phyloP scores from a whole-genome alignment of 202 grass and related monocot species.

The Musa balbisiana region DNA sequence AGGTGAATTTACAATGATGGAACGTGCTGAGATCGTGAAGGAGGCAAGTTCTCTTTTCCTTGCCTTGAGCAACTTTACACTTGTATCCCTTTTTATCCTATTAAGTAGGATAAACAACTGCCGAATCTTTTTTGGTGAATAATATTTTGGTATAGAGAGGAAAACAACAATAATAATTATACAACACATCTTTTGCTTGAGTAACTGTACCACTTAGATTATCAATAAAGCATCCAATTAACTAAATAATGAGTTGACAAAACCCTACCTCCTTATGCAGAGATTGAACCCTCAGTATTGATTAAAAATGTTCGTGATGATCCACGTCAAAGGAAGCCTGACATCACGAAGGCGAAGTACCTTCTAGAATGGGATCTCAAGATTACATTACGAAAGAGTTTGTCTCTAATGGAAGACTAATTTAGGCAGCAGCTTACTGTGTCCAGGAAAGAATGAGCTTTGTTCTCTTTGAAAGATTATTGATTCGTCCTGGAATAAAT shows the following conservation, averaged over 20 bases:
- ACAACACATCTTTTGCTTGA: too few species aligned
- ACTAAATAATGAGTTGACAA: not conserved
- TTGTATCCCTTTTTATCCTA: not conserved
- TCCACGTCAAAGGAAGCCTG: constrained; percentile 91
- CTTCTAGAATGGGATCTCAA: constrained; percentile 75
- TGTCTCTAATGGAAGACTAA: constrained; percentile 91
- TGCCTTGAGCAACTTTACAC: not conserved
- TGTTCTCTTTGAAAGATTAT: not conserved
- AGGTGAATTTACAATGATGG: constrained; percentile 99
- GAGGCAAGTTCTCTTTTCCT: constrained; percentile 42
- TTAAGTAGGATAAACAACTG: not conserved
- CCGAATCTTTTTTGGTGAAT: too few species aligned
- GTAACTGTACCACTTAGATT: too few species aligned
- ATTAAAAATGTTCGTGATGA: constrained; percentile 94
- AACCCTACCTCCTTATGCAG: constrained; percentile 20
- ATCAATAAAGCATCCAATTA: not conserved
- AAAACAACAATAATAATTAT: too few species aligned
- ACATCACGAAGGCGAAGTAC: constrained; percentile 84
- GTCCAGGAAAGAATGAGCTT: constrained; percentile 41
- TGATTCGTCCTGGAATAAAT: not conserved
- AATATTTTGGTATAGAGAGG: too few species aligned
- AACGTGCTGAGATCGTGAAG: constrained; percentile 92
- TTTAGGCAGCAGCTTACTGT: constrained; percentile 69
- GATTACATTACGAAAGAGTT: constrained; percentile 53
- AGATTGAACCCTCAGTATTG: constrained; percentile 64